These are phyloP conservation scores for Colletotrichum costaricense DNA, from an alignment of 2,329 filamentous ascomycete species.

Conservation along the genomic window DNA sequence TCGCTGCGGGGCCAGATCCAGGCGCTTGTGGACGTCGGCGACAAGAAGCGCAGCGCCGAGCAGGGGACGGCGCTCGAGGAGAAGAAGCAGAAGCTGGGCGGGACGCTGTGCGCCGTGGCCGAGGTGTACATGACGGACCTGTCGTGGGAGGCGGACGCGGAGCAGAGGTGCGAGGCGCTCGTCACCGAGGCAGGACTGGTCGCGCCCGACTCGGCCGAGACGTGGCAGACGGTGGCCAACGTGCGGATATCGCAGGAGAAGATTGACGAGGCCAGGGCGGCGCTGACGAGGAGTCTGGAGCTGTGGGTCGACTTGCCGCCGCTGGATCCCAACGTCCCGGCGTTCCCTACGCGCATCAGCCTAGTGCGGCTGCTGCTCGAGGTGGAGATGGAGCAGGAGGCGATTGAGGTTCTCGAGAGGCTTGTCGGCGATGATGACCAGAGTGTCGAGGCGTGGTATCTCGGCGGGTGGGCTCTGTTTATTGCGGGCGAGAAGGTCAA, in stretches of 20 bases:
- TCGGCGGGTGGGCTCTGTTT: constrained; percentile 93
- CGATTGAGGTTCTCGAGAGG: constrained; percentile 85
- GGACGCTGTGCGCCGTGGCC: constrained; percentile 91
- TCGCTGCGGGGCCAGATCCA: constrained; percentile 80
- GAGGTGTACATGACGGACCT: constrained; percentile 99
- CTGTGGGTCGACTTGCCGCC: constrained; percentile 85
- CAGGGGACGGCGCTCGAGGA: constrained; percentile 64
- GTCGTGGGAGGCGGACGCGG: constrained; percentile 91
- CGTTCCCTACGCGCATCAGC: constrained; percentile 87
- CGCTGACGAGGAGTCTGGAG: constrained; percentile 81
- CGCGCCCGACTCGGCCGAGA: constrained; percentile 83
- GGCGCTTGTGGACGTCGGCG: constrained; percentile 61
- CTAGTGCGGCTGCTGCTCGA: constrained; percentile 90
- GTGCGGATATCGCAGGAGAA: constrained; percentile 90
- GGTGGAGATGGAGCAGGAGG: constrained; percentile 85
- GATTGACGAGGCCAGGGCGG: constrained; percentile 81
- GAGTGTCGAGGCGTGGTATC: constrained; percentile 96
- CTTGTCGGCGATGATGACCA: constrained; percentile 90
- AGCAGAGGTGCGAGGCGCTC: constrained; percentile 86
- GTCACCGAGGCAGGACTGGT: constrained; percentile 91
- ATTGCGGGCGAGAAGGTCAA: constrained; percentile 79
- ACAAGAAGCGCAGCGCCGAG: constrained; percentile 47
- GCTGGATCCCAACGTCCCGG: constrained; percentile 78
- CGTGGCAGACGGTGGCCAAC: constrained; percentile 95
- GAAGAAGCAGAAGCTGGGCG: constrained; percentile 84